phyloP scores from a whole-genome alignment of 176 grass and related monocot genomes.

The Bothriochloa decipiens region DNA sequence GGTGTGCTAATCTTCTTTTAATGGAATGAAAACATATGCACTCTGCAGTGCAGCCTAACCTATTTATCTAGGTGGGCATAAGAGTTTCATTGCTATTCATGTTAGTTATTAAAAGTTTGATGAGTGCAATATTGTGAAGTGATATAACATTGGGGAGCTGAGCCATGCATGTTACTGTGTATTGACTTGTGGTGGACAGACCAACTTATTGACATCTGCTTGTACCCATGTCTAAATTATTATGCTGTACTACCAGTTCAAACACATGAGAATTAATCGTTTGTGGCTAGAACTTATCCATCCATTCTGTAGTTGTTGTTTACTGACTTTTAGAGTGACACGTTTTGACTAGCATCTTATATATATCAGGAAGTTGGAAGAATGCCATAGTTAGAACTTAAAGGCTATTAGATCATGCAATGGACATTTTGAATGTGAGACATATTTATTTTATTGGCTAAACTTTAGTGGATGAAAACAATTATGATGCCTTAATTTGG shows the following conservation, averaged over 20 bases:
- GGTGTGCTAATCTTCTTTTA: background rate
- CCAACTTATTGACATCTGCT: background rate
- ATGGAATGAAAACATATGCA: background rate
- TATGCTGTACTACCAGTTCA: background rate
- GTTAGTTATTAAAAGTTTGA: background rate
- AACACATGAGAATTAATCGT: background rate
- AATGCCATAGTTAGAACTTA: conserved; percentile 2
- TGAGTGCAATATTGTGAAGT: background rate
- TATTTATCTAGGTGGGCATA: background rate
- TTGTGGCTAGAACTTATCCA: background rate
- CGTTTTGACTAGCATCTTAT: conserved; percentile 5
- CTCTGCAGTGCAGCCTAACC: background rate
- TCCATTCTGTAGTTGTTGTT: background rate
- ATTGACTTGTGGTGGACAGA: conserved; percentile 4
- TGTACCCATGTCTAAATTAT: background rate
- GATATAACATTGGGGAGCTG: background rate
- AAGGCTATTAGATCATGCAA: background rate
- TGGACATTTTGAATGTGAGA: conserved; percentile 4
- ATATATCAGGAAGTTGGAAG: background rate
- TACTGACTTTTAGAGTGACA: conserved; percentile 15
- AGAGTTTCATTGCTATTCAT: background rate
- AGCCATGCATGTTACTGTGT: background rate
- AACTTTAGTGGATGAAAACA: conserved; percentile 15
- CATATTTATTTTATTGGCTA: conserved; percentile 5
- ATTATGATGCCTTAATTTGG: background rate